Base-by-base conservation (phyloP, 148 eudicot genomes). In the Rhododendron vialii region DNA sequence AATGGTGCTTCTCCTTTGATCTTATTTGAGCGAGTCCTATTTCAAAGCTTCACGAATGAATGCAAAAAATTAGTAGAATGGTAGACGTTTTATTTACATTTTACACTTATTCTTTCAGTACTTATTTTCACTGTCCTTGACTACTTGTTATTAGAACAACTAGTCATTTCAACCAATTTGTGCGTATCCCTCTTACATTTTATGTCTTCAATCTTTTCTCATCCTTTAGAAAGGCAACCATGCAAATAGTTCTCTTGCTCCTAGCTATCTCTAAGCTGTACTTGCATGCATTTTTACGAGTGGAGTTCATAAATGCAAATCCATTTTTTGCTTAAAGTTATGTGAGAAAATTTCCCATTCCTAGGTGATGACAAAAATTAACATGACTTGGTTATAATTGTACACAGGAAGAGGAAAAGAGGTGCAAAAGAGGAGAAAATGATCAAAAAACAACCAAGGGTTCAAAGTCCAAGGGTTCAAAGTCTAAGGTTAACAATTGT, bases 351-450 rank as follows among this genome's bases (percentile, higher is more conserved):
- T 33, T 35, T 7, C 3, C n/a, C 47, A 36, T 71, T 71, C 15
- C 15, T 71, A n/a, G 30, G 11, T 24, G 71, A 8, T 24, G 26
- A 24, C 28, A n/a, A n/a, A 63, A 30, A 28, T 12, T 69, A 12
- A 69, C 13, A 11, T 30, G 41, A 24, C 20, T 43, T 35, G 65
- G 65, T 30, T 87, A 24, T 82, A 28, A 51, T 81, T 83, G 47
- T 15, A 13, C 80, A 67, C 84, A 96, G 99, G 98, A 90, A 78
- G 99, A 96, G 85, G 98, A 94, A 84, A 89, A 90, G 75, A 87
- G 98, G 80, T 92, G 93, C 63, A 88, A 88, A 28, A 86, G 45
- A 85, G 57, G 47, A 5, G 87, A 87, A 81, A 86, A 83, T 8
- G 90, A 84, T 61, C 41, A 24, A 36, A 89, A 90, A 65, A 38